Evolutionary conservation across 805 yeast genomes (phyloP).

Genomic region (Pichia deserticola): DNA sequence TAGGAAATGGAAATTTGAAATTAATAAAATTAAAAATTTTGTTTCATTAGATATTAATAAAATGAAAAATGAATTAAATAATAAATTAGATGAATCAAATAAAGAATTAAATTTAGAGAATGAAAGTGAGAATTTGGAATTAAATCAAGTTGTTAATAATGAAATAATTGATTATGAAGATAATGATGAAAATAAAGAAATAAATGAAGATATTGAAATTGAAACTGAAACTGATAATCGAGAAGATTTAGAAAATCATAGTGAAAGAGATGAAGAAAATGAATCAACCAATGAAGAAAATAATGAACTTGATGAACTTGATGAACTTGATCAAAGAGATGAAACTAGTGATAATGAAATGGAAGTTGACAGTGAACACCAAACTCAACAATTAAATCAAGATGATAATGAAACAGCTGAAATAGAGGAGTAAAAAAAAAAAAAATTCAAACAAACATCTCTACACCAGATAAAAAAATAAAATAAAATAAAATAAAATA

Average conservation of each 20-base stretch:
- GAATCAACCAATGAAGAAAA: slow-evolving; percentile 5
- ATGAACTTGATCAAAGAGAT: background rate
- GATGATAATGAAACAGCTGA: background rate
- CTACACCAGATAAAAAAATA: background rate
- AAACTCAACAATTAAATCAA: too few species aligned
- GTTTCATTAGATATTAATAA: slow-evolving; percentile 15
- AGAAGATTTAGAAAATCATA: background rate
- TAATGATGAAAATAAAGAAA: slow-evolving; percentile 3
- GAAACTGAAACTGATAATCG: background rate
- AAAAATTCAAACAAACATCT: background rate
- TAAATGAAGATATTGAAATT: slow-evolving; percentile 4
- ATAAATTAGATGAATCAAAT: slow-evolving; percentile 11
- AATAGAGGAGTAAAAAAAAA: background rate
- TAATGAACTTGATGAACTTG: slow-evolving; percentile 2
- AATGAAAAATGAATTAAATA: slow-evolving; percentile 9
- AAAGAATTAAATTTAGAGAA: slow-evolving; percentile 10
- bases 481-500: too few species aligned
- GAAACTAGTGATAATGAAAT: background rate
- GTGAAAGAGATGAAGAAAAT: slow-evolving; percentile 9
- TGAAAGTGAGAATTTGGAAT: slow-evolving; percentile 5
- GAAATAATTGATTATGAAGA: slow-evolving; percentile 4
- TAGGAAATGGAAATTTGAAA: slow-evolving; percentile 23
- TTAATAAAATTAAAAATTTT: slow-evolving; percentile 18
- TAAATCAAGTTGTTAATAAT: slow-evolving; percentile 1
- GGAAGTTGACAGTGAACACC: background rate